Evolutionary conservation across 1,139 yeast species (phyloP), one percentile per base, ranked within the genome.

Genomic region (Debaryomycetaceae sp.): DNA sequence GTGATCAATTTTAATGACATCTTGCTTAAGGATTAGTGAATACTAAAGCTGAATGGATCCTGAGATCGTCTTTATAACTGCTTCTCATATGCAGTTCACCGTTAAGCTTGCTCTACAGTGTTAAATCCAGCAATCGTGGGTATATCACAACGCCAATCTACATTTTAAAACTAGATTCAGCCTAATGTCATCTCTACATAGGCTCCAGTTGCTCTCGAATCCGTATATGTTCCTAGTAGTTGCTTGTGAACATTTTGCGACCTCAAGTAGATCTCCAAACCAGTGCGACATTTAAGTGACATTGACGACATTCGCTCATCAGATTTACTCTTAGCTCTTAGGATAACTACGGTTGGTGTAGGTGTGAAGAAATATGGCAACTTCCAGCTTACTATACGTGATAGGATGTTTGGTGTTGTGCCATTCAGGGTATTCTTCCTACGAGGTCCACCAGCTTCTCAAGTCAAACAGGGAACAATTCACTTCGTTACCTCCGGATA

Each of bases 351-450:
- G 20, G 20, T 17, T 17, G 20, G 20, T 33, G 35, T 36, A 24
- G 34, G 34, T 27, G 36, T 8, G 23, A 36, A 36, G 24, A 13
- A 40, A 23, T 37, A 36, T 40, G 36, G 24, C 38, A 24, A 34
- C 14, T 20, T 43, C 42, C 7, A 24, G 14, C 8, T 5, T 34
- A n/a, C 42, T 42, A 13, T 68, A 65, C 47, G 43, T 63, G 20
- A 40, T 70, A 2, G 78, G 79, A 1, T 43, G 56, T n/a, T 42
- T 65, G 17, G 52, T 74, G 13, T 59, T 75, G 34, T 39, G 64
- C 9, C 83, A 79, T 54, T 68, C 81, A 4, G 79, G 76, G 3
- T 78, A 76, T 51, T 78, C 83, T 9, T 69, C 81, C 1, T 72
- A 72, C 52, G 82, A 78, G 52, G 68, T 71, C 56, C 77, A 75